phyloP scores from a whole-genome alignment of 345 rosid genomes.

The Lagerstroemia speciosa region DNA sequence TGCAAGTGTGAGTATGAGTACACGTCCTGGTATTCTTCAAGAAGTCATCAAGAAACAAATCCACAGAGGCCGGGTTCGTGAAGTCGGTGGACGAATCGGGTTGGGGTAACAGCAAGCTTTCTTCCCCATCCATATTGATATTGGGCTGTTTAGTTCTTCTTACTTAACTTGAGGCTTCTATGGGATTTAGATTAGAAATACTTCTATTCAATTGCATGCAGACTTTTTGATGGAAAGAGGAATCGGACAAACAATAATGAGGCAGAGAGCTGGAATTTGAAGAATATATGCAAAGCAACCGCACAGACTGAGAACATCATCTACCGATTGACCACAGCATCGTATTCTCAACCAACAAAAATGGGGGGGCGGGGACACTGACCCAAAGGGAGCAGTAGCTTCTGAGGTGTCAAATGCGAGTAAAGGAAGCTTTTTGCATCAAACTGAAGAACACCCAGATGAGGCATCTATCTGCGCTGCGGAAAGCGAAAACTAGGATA shows the following conservation, averaged over 20 bases:
- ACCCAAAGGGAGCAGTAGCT: constrained; percentile 3
- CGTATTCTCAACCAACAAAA: background rate
- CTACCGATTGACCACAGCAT: constrained; percentile 7
- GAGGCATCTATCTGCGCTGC: constrained; percentile 9
- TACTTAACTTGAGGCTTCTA: background rate
- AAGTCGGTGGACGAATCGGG: constrained; percentile 21
- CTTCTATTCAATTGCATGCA: background rate
- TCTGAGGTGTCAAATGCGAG: background rate
- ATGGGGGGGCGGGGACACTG: background rate
- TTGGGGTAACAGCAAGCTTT: constrained; percentile 16
- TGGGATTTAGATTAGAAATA: background rate
- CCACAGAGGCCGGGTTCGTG: constrained; percentile 19
- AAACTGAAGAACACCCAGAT: constrained; percentile 24
- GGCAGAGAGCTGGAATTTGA: background rate
- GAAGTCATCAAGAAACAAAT: constrained; percentile 29
- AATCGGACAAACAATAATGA: background rate
- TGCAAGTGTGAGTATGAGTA: constrained; percentile 73
- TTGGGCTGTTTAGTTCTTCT: constrained; percentile 1
- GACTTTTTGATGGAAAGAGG: background rate
- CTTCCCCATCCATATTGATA: constrained; percentile 37
- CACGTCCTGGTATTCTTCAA: constrained; percentile 39
- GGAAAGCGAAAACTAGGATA: constrained; percentile 12
- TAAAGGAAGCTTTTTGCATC: too few species aligned
- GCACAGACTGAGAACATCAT: constrained; percentile 9
- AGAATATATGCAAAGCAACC: constrained; percentile 30